Evolutionary conservation across 495 filamentous ascomycete species (phyloP), one percentile per base, ranked within the genome.

Genomic region (Paragyromitra xinjiangensis): DNA sequence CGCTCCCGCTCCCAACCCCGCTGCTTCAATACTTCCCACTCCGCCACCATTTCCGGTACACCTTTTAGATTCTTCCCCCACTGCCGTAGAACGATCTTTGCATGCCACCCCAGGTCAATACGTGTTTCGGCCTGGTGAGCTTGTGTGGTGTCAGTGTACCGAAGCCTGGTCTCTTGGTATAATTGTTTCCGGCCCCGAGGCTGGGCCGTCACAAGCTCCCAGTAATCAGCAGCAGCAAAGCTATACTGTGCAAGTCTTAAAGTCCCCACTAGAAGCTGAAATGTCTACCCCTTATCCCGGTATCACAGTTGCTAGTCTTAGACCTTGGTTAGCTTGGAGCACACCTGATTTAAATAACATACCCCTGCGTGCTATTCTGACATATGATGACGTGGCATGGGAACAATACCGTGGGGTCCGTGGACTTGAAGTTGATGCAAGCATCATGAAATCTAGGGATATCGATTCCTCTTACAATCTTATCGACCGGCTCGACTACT

Each of bases 321-420:
- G 88, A 26, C 89, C 89, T 2, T 91, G 89, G 89, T 84, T 91
- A 40, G 89, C 89, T 2, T 90, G 89, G 89, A 89, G 86, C 68
- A 87, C 87, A 26, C 89, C 89, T 4, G 66, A 77, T 63, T 78
- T 85, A 40, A 83, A 80, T 48, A 82, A 72, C 69, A 42, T 59
- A 83, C 80, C 75, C 68, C 40, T 69, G 45, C 19, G 71, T 6
- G 42, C 40, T 14, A 81, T 75, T 53, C 48, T 81, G 4, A 73
- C 77, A 12, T 91, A 86, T 77, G 86, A 88, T 3, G 83, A 83
- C 50, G 82, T 89, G 12, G 85, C 87, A 44, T 91, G 89, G 89
- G 81, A 85, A 65, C 82, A 80, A 19, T 81, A 75, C 16, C 53
- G 62, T 6, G 63, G 53, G 50, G 59, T 75, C 6, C 73, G 77